Conservation (phyloP, 2,329 filamentous ascomycete species). For the Hirsutella rhossiliensis region DNA sequence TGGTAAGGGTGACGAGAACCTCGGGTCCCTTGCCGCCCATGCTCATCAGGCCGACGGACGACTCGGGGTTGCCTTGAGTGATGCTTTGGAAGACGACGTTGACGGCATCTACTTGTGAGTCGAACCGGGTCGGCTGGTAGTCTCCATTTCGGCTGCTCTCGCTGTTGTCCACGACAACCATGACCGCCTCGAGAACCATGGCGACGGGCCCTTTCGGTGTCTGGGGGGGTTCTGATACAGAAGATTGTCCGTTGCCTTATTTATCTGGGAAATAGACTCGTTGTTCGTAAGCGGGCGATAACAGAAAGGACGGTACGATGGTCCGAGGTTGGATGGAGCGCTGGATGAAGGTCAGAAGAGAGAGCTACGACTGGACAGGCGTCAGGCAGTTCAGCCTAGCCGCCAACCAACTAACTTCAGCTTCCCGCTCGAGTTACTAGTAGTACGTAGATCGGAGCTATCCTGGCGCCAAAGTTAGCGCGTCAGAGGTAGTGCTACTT, state of each 20-base stretch:
- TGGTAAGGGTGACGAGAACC: constrained; percentile 90
- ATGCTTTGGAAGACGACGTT: constrained; percentile 94
- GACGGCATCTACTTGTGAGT: constrained; percentile 90
- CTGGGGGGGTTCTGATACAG: constrained; percentile 1
- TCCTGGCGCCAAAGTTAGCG: not conserved
- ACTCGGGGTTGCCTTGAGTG: constrained; percentile 90
- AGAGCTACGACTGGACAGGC: constrained; percentile 16
- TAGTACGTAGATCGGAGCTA: not conserved
- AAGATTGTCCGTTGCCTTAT: not conserved
- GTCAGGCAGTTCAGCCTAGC: constrained; percentile 36
- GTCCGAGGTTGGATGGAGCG: not conserved
- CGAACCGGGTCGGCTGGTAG: constrained; percentile 81
- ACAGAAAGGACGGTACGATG: not conserved
- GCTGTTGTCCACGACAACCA: constrained; percentile 99
- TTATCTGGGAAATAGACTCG: not conserved
- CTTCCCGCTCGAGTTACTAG: not conserved
- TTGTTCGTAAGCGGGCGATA: not conserved
- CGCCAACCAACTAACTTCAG: not conserved
- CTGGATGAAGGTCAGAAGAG: not conserved
- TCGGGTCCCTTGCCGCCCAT: constrained; percentile 98
- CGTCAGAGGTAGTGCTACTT: constrained; percentile 12
- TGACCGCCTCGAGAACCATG: constrained; percentile 98
- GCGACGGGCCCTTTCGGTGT: constrained; percentile 32
- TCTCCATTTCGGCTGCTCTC: constrained; percentile 97
- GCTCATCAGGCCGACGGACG: constrained; percentile 94